A percentile compares a stretch with the other conserved stretches of the same genome.
Conservation (phyloP, 169 alveolate genomes). For the Plasmodium falciparum region DNA sequence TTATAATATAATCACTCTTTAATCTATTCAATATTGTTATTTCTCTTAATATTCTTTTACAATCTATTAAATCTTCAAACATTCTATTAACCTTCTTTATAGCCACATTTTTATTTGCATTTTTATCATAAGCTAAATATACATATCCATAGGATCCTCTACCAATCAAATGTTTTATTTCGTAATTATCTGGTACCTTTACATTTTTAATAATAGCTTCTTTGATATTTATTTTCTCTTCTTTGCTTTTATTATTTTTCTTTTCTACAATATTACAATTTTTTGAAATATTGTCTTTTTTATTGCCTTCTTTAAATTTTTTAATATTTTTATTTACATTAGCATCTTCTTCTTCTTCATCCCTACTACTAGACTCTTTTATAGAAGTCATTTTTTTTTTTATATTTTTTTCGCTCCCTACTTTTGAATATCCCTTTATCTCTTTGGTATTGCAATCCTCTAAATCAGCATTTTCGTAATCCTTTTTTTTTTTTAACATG, state of each 20-base stretch:
- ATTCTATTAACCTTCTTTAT: slow-evolving; percentile 95
- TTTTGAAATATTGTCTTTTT: not conserved
- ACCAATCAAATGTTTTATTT: slow-evolving; percentile 92
- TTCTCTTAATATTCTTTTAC: slow-evolving; percentile 97
- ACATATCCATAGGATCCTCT: slow-evolving; percentile 96
- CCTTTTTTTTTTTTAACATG: slow-evolving; percentile 64
- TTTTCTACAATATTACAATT: not conserved
- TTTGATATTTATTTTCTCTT: slow-evolving; percentile 58
- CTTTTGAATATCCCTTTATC: not conserved
- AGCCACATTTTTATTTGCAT: slow-evolving; percentile 93
- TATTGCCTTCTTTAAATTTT: not conserved
- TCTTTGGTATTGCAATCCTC: slow-evolving; percentile 36
- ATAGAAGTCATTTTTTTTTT: slow-evolving; percentile 2
- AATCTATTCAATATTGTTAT: slow-evolving; percentile 94
- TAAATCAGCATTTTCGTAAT: slow-evolving; percentile 6
- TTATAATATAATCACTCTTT: slow-evolving; percentile 93
- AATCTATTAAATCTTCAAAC: slow-evolving; percentile 97
- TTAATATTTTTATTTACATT: not conserved
- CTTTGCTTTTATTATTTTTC: slow-evolving; percentile 2
- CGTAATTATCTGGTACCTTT: slow-evolving; percentile 88
- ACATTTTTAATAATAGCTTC: slow-evolving; percentile 70
- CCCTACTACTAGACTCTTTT: slow-evolving; percentile 14
- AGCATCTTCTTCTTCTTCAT: slow-evolving; percentile 11
- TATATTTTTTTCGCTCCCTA: not conserved
- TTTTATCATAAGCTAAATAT: slow-evolving; percentile 90